Evolutionary conservation across 192 early-diverging fungal genomes (phyloP), one percentile per base, ranked within the genome.

Genomic region (Umbelopsis sp.): DNA sequence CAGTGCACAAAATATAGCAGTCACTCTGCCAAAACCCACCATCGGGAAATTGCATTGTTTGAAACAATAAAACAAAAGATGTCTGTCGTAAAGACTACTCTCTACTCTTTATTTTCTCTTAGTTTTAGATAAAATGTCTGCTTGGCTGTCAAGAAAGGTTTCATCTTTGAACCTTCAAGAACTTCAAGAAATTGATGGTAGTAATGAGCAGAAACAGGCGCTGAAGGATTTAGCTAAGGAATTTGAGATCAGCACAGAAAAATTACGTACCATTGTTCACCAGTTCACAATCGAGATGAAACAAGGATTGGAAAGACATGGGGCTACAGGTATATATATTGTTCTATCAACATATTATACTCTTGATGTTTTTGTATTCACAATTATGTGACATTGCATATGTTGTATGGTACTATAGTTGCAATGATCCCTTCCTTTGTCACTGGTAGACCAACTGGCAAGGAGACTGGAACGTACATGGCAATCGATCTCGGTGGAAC

Each of bases 401-500:
- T n/a, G n/a, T 25, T 6, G 0, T 53, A 4, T 6, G 7, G 12
- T 62, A 0, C 32, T 22, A n/a, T 59, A 53, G 70, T 90, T 53
- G 84, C 87, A 38, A 93, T 94, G 94, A 91, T 96, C 74, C 95
- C 95, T 3, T 92, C 92, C 5, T 95, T 84, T 80, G 92, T 97
- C 71, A 79, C 81, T 53, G 80, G 85, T 34, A 77, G 88, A 4
- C 93, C 94, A 2, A 90, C 88, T 31, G 96, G 96, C 38, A 84
- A 85, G 74, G 96, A 97, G 70, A 84, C 77, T 38, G 96, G 96
- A 26, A 86, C 85, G 8, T 93, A 84, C 78, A 85, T 97, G 29
- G 94, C 96, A 25, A 78, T 97, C 36, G 96, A 97, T 74, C 84
- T 97, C 34, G 96, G 96, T 34, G 95, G 96, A 24, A 93, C 94